Evolutionary conservation across 2,329 filamentous ascomycete genomes (phyloP).

Genomic region (Eutypella sp.): DNA sequence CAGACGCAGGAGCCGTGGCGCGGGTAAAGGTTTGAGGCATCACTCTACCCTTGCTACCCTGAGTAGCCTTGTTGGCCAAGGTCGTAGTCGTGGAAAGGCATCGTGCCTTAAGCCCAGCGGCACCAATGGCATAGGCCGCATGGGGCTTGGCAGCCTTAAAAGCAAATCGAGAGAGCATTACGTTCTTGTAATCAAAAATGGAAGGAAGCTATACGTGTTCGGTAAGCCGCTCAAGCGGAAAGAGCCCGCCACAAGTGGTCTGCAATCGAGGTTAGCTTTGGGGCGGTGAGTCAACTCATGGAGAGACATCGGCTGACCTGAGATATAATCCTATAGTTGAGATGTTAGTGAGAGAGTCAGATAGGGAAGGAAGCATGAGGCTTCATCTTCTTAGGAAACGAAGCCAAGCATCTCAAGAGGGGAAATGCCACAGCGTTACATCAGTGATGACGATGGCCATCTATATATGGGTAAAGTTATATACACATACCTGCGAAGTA

Average conservation of each 20-base stretch:
- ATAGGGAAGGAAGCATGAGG: background rate
- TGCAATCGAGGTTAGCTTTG: slow-evolving; percentile 31
- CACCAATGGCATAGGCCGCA: slow-evolving; percentile 44
- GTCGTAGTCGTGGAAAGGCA: slow-evolving; percentile 33
- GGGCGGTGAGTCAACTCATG: slow-evolving; percentile 39
- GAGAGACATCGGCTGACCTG: slow-evolving; percentile 50
- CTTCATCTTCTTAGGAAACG: background rate
- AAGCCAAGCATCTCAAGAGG: background rate
- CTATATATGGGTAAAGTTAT: no score
- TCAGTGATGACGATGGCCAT: background rate
- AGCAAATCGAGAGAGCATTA: slow-evolving; percentile 58
- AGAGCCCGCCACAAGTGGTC: slow-evolving; percentile 52
- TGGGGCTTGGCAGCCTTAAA: slow-evolving; percentile 48
- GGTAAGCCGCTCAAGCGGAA: slow-evolving; percentile 37
- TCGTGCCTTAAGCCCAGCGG: slow-evolving; percentile 34
- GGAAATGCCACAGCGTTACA: background rate
- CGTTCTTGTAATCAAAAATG: slow-evolving; percentile 22
- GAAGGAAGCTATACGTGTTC: slow-evolving; percentile 21
- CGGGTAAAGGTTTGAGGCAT: slow-evolving; percentile 55
- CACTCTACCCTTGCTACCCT: slow-evolving; percentile 64
- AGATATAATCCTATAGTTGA: slow-evolving; percentile 64
- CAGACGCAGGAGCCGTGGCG: slow-evolving; percentile 61
- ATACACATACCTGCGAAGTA: slow-evolving; percentile 71
- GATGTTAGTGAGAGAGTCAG: slow-evolving; percentile 36
- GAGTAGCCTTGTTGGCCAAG: slow-evolving; percentile 46